Evolutionary conservation across 768 basidiomycete species (phyloP).

Genomic region (Leccinellum luteum): DNA sequence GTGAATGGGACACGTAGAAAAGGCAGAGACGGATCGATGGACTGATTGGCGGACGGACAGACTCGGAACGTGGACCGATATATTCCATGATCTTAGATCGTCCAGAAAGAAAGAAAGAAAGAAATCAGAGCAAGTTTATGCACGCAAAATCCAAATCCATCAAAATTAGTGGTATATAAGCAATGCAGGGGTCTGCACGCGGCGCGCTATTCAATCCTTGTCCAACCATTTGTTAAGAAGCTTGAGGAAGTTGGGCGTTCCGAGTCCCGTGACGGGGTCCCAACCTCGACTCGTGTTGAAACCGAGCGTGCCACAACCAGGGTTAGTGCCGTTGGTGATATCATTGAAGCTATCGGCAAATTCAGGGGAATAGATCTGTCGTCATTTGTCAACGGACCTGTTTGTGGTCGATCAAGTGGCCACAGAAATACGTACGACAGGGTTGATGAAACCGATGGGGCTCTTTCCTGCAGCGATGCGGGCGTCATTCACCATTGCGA

Average conservation of each 20-base stretch:
- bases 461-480: slow-evolving; percentile 45
- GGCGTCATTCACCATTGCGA: slow-evolving; percentile 61
- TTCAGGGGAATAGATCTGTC: slow-evolving; percentile 37
- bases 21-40: too few species aligned
- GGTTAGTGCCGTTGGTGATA: slow-evolving; percentile 42
- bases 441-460: slow-evolving; percentile 61
- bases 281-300: slow-evolving; percentile 30
- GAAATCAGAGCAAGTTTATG: too few species aligned
- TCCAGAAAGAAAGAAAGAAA: too few species aligned
- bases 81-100: too few species aligned
- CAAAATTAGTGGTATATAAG: background rate
- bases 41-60: too few species aligned
- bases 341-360: slow-evolving; percentile 48
- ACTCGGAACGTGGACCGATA: too few species aligned
- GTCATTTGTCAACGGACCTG: slow-evolving; percentile 17
- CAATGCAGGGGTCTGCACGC: background rate
- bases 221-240: slow-evolving; percentile 27
- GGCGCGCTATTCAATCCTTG: background rate
- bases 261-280: slow-evolving; percentile 47
- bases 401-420: background rate
- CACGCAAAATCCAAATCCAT: background rate
- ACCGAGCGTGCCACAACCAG: slow-evolving; percentile 43
- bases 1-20: too few species aligned
- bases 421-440: slow-evolving; percentile 34
- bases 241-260: slow-evolving; percentile 41